Evolutionary conservation across 2,329 filamentous ascomycete genomes (phyloP).

Genomic region (Aspergillus sp.): DNA sequence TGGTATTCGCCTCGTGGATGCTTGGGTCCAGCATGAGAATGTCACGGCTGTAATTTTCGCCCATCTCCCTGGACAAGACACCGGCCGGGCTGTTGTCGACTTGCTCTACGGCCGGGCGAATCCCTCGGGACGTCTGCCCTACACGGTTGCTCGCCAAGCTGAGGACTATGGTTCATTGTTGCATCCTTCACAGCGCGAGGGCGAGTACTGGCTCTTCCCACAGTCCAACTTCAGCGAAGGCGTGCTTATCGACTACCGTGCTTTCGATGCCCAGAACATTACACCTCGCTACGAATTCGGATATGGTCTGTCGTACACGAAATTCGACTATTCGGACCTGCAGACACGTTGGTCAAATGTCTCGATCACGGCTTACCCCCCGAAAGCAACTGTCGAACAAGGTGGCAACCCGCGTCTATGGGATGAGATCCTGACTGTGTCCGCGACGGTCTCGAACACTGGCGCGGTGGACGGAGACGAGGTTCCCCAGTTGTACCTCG

Average conservation of each 20-base stretch:
- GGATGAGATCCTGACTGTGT: slow-evolving; percentile 43
- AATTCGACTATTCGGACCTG: slow-evolving; percentile 14
- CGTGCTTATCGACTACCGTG: slow-evolving; percentile 48
- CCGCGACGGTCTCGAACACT: slow-evolving; percentile 44
- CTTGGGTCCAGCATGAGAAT: slow-evolving; percentile 57
- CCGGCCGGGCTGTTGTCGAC: slow-evolving; percentile 49
- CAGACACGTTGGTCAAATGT: slow-evolving; percentile 1
- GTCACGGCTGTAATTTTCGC: slow-evolving; percentile 59
- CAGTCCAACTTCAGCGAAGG: slow-evolving; percentile 44
- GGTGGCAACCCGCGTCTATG: slow-evolving; percentile 52
- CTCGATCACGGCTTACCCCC: slow-evolving; percentile 34
- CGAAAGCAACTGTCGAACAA: slow-evolving; percentile 36
- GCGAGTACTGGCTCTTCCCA: slow-evolving; percentile 12
- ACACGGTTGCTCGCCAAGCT: slow-evolving; percentile 53
- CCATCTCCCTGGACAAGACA: slow-evolving; percentile 59
- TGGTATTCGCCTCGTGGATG: slow-evolving; percentile 49
- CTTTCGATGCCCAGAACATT: slow-evolving; percentile 41
- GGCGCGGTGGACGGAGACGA: slow-evolving; percentile 41
- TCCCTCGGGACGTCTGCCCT: slow-evolving; percentile 54
- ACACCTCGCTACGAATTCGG: slow-evolving; percentile 34
- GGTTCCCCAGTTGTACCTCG: slow-evolving; percentile 51
- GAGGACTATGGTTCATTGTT: slow-evolving; percentile 46
- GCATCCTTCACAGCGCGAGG: slow-evolving; percentile 8
- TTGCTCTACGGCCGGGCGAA: slow-evolving; percentile 54
- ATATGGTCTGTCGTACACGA: slow-evolving; percentile 27